phyloP scores from a whole-genome alignment of 257 asterid genomes.

The Coffea canephora region DNA sequence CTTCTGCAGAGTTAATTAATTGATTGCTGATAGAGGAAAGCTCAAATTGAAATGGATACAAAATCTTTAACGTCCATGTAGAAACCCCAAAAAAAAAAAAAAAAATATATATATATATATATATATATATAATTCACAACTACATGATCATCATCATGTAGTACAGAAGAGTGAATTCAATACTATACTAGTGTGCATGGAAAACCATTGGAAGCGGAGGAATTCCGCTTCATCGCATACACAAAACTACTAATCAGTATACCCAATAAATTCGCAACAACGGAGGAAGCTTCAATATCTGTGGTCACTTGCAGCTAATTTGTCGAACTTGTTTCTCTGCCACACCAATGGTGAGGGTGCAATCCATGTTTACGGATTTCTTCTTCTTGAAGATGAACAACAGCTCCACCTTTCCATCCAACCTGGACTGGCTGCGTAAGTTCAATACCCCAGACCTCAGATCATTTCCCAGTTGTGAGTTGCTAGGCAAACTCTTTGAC shows the following conservation, averaged over 20 bases:
- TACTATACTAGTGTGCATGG: background rate
- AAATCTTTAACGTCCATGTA: background rate
- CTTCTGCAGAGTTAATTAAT: background rate
- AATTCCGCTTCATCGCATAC: background rate
- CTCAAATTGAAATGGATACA: background rate
- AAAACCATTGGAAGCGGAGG: background rate
- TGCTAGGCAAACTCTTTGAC: background rate
- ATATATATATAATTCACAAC: too few relatives aligned
- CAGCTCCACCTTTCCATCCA: constrained; percentile 46
- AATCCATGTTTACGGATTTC: constrained; percentile 35
- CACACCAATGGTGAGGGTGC: constrained; percentile 28
- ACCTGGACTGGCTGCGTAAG: constrained; percentile 24
- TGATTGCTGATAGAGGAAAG: background rate
- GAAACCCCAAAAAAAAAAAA: background rate
- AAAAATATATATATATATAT: too few relatives aligned
- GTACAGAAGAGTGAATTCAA: background rate
- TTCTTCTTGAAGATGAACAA: constrained; percentile 43
- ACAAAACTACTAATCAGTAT: background rate
- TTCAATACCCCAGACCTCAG: constrained; percentile 26
- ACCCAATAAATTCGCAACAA: too few relatives aligned
- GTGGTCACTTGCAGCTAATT: constrained; percentile 15
- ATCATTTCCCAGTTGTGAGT: constrained; percentile 15
- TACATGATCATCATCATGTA: too few relatives aligned
- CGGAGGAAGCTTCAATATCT: background rate
- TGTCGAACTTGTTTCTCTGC: constrained; percentile 11